Conservation (phyloP, 371 early-diverging fungal species). For the Globomyces sp. region DNA sequence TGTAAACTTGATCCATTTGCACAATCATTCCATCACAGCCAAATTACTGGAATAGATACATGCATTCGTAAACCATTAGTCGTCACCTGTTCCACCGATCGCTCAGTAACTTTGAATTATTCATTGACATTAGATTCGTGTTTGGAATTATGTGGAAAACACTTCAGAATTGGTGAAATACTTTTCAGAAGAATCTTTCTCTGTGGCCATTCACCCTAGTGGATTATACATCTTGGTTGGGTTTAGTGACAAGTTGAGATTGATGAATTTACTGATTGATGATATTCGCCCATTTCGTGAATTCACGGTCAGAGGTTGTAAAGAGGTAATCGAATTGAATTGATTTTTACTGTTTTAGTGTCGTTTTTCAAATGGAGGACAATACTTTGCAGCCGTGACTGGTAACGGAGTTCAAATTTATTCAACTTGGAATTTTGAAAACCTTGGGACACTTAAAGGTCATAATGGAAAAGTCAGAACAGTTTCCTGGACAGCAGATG, state of each 20-base stretch:
- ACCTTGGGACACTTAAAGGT: conserved; percentile 51
- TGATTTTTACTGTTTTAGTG: conserved; percentile 27
- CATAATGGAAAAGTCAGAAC: conserved; percentile 58
- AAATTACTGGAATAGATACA: conserved; percentile 55
- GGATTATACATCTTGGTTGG: conserved; percentile 60
- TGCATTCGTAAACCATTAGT: conserved; percentile 57
- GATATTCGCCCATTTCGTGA: conserved; percentile 55
- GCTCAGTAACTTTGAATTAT: conserved; percentile 32
- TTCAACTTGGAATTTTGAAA: conserved; percentile 57
- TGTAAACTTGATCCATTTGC: conserved; percentile 40
- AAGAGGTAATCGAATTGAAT: conserved; percentile 37
- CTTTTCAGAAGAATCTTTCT: conserved; percentile 54
- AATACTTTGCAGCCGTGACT: conserved; percentile 54
- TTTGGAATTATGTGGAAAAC: conserved; percentile 57
- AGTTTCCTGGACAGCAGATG: conserved; percentile 51
- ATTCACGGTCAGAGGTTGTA: conserved; percentile 53
- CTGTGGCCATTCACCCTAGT: conserved; percentile 54
- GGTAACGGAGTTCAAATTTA: conserved; percentile 55
- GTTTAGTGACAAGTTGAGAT: conserved; percentile 54
- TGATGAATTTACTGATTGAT: conserved; percentile 58
- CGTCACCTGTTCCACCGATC: conserved; percentile 52
- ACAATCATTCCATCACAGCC: conserved; percentile 52
- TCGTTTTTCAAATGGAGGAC: conserved; percentile 56
- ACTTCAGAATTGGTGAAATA: conserved; percentile 53
- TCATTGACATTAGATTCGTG: conserved; percentile 18